Conservation (phyloP, 352 stramenopile genomes). For the Phytophthora sojae region DNA sequence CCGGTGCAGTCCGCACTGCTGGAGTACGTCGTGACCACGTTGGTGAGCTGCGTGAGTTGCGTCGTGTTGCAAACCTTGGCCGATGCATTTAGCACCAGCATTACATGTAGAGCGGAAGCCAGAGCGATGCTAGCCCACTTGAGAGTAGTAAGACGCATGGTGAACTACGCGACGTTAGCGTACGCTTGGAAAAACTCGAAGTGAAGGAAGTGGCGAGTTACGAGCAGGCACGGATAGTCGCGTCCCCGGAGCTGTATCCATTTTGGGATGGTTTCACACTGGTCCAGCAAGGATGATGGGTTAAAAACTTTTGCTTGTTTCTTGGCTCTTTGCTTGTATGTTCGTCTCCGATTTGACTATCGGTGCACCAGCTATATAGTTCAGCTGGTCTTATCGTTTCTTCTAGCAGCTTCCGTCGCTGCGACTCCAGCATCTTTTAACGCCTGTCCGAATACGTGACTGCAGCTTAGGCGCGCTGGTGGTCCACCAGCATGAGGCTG, state of each 20-base stretch:
- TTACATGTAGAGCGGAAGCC: neutral
- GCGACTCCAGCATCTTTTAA: constrained; percentile 2
- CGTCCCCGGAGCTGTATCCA: neutral
- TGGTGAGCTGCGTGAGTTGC: constrained; percentile 15
- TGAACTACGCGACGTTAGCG: neutral
- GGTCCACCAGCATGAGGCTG: constrained; percentile 86
- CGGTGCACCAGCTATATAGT: constrained; percentile 1
- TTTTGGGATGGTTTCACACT: neutral
- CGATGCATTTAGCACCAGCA: neutral
- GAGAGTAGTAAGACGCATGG: neutral
- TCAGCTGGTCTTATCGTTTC: neutral
- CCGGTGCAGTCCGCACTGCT: constrained; percentile 21
- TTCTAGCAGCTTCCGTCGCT: constrained; percentile 34
- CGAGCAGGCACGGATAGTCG: too few species aligned
- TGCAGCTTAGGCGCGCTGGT: constrained; percentile 43
- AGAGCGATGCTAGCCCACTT: constrained; percentile 3
- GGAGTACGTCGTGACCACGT: constrained; percentile 14
- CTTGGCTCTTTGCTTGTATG: neutral
- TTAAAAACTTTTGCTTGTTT: constrained; percentile 1
- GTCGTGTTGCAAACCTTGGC: constrained; percentile 18
- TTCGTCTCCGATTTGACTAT: neutral
- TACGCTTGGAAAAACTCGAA: neutral
- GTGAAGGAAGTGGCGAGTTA: neutral
- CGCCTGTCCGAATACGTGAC: neutral
- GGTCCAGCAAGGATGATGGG: neutral